These are phyloP conservation scores for Penicillium psychrosexuale DNA, from an alignment of 2,329 filamentous ascomycete species.

Conservation along the genomic window DNA sequence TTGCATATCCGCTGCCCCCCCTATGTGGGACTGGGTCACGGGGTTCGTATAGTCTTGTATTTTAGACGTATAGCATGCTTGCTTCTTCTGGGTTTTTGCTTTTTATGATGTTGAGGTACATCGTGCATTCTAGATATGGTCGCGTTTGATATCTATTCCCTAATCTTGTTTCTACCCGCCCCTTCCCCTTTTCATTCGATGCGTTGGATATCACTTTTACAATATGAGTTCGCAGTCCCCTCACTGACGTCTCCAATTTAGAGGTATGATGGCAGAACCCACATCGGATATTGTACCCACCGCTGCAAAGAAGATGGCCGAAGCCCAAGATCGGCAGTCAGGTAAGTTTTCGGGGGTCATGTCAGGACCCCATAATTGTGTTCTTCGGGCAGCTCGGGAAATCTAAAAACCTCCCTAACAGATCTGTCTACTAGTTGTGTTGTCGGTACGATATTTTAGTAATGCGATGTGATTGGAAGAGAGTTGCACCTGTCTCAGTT, in stretches of 20 bases:
- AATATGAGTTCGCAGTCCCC: background rate
- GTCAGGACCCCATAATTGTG: constrained; percentile 2
- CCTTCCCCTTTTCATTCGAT: background rate
- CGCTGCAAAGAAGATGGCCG: background rate
- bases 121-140: background rate
- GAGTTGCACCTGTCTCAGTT: background rate
- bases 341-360: background rate
- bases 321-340: background rate
- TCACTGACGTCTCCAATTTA: background rate
- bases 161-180: background rate
- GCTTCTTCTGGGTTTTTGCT: background rate
- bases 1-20: constrained; percentile 7
- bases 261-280: background rate
- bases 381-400: background rate
- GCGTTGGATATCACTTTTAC: background rate
- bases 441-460: background rate
- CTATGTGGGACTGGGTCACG: background rate
- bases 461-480: too few relatives aligned
- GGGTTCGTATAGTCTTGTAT: background rate
- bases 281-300: background rate
- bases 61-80: background rate
- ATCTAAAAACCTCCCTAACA: background rate
- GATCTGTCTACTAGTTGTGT: background rate
- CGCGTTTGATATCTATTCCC: background rate
- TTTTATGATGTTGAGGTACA: background rate